Percentiles rank a stretch among this genome's conserved stretches.
Conservation (phyloP, 169 alveolate genomes). For the Babesia ovata region DNA sequence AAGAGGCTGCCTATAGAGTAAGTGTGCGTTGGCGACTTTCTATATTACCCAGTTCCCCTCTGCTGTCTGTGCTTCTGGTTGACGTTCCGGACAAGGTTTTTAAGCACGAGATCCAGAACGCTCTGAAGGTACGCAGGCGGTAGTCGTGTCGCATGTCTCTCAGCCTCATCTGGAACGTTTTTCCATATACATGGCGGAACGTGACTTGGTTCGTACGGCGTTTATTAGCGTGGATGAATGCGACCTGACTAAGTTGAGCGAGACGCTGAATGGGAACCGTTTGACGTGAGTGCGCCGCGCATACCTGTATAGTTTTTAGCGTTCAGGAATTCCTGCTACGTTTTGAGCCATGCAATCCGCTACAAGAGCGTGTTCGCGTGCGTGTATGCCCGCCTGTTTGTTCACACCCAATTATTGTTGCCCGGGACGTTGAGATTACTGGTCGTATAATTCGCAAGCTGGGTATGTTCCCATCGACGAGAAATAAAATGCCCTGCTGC, state of each 20-base stretch:
- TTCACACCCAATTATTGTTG: conserved; percentile 56
- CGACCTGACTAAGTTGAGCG: conserved; percentile 45
- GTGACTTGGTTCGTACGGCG: conserved; percentile 62
- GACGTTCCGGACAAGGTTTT: conserved; percentile 65
- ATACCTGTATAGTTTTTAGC: not conserved
- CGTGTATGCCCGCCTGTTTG: conserved; percentile 71
- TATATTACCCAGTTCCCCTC: conserved; percentile 34
- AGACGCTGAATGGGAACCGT: conserved; percentile 17
- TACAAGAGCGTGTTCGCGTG: conserved; percentile 46
- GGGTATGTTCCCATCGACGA: conserved; percentile 11
- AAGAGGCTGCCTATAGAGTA: conserved; percentile 48
- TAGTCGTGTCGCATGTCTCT: not conserved
- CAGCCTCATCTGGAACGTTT: conserved; percentile 41
- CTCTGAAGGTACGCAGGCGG: conserved; percentile 35
- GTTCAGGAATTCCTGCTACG: conserved; percentile 56
- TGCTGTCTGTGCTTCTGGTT: conserved; percentile 62
- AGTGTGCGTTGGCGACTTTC: not conserved
- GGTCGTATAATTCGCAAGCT: conserved; percentile 54
- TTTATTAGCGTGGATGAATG: conserved; percentile 52
- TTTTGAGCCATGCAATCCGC: conserved; percentile 67
- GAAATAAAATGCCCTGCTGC: not conserved
- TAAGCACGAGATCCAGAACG: conserved; percentile 46
- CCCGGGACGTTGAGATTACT: conserved; percentile 55
- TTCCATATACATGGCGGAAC: conserved; percentile 65
- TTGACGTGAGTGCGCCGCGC: conserved; percentile 20